Evolutionary conservation across 106 monocot genomes (phyloP).

Genomic region (Phalaenopsis equestris): DNA sequence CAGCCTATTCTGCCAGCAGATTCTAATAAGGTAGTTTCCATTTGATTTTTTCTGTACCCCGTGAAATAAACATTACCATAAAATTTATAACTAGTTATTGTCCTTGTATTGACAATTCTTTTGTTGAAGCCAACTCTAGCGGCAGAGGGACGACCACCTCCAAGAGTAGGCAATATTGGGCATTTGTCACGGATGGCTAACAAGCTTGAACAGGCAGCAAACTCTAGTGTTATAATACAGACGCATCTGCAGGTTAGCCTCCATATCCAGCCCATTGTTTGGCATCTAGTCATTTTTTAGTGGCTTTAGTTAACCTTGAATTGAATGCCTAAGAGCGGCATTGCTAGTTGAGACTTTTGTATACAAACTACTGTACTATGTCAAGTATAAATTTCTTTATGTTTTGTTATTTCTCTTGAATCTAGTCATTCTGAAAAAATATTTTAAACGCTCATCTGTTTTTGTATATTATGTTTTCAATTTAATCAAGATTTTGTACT

Average conservation of each 20-base stretch:
- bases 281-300: background rate
- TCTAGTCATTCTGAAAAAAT: background rate
- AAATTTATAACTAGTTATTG: background rate
- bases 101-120: background rate
- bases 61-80: background rate
- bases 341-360: background rate
- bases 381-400: background rate
- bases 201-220: slow-evolving; percentile 68
- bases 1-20: slow-evolving; percentile 34
- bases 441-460: too few species aligned
- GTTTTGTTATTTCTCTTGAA: background rate
- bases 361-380: background rate
- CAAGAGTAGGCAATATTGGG: slow-evolving; percentile 76
- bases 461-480: too few species aligned
- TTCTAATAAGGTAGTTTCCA: slow-evolving; percentile 38
- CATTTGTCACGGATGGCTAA: slow-evolving; percentile 83
- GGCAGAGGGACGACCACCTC: slow-evolving; percentile 46
- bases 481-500: too few species aligned
- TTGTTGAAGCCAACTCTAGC: slow-evolving; percentile 55
- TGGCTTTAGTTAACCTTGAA: background rate
- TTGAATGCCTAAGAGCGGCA: background rate
- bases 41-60: background rate
- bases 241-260: slow-evolving; percentile 66
- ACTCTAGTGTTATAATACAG: slow-evolving; percentile 43
- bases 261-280: background rate